A percentile compares a stretch with the other conserved stretches of the same genome.
phyloP scores from a whole-genome alignment of 1,139 yeast genomes.

The Geotrichum bryndzae region DNA sequence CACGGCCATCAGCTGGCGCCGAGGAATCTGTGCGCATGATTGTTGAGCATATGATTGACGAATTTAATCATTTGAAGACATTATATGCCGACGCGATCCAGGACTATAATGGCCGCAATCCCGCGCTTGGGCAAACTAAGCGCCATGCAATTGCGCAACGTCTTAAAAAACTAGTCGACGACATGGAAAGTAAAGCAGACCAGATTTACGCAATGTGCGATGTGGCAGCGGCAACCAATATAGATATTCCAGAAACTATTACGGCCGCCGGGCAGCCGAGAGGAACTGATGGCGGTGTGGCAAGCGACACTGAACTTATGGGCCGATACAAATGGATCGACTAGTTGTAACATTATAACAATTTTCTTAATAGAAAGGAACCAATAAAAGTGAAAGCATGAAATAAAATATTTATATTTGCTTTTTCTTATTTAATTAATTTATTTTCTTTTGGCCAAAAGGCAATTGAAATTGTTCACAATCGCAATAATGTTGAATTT shows the following conservation, averaged over 20 bases:
- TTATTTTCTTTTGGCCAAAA: neutral
- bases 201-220: constrained; percentile 33
- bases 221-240: constrained; percentile 26
- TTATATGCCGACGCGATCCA: constrained; percentile 22
- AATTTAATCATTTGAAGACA: constrained; percentile 26
- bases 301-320: neutral
- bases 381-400: neutral
- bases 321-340: neutral
- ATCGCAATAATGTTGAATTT: too few relatives aligned
- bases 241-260: constrained; percentile 5
- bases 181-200: constrained; percentile 32
- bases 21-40: constrained; percentile 28
- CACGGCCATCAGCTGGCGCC: constrained; percentile 32
- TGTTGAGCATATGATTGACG: constrained; percentile 27
- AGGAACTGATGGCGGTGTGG: neutral
- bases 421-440: neutral
- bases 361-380: neutral
- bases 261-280: neutral
- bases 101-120: constrained; percentile 29
- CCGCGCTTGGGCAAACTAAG: constrained; percentile 26
- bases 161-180: constrained; percentile 25
- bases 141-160: constrained; percentile 27
- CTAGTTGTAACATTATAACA: neutral
- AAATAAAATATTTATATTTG: neutral
- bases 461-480: too few relatives aligned